Percentiles rank a stretch among this genome's conserved stretches.
These are phyloP conservation scores for Nothomitra cinnamomea DNA, from an alignment of 2,329 filamentous ascomycete species.

Conservation along the genomic window DNA sequence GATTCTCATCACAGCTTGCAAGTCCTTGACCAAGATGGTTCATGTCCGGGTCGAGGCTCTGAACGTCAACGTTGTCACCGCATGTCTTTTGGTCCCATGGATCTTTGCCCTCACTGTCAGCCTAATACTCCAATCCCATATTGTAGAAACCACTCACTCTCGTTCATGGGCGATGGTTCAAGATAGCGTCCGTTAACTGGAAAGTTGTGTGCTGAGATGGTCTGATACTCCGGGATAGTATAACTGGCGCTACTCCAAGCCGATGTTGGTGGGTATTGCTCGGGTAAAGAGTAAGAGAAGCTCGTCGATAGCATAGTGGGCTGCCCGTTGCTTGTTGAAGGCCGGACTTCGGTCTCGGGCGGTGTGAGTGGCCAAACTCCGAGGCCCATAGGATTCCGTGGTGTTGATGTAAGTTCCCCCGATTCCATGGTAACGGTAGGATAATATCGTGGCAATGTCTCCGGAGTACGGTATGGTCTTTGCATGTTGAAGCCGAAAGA, in stretches of 20 bases:
- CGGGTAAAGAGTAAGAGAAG: background rate
- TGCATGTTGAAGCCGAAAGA: background rate
- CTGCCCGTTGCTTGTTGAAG: background rate
- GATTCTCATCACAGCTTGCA: constrained; percentile 41
- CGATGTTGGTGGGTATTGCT: background rate
- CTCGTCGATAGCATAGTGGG: background rate
- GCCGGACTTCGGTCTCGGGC: background rate
- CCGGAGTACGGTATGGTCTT: background rate
- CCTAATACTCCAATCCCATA: background rate
- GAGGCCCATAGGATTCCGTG: constrained; percentile 1
- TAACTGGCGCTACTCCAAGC: background rate
- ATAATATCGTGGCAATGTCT: background rate
- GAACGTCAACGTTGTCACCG: constrained; percentile 39
- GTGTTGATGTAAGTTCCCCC: background rate
- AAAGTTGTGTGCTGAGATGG: background rate
- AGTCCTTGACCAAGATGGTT: constrained; percentile 39
- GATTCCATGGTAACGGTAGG: background rate
- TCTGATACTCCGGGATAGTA: background rate
- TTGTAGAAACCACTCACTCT: background rate
- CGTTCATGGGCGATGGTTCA: background rate
- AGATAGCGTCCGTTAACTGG: background rate
- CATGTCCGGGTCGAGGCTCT: constrained; percentile 39
- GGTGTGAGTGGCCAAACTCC: constrained; percentile 1
- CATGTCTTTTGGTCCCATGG: constrained; percentile 38
- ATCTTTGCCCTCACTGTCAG: constrained; percentile 17